Evolutionary conservation across 2,329 filamentous ascomycete genomes (phyloP).

Genomic region (Xylaria sp.): DNA sequence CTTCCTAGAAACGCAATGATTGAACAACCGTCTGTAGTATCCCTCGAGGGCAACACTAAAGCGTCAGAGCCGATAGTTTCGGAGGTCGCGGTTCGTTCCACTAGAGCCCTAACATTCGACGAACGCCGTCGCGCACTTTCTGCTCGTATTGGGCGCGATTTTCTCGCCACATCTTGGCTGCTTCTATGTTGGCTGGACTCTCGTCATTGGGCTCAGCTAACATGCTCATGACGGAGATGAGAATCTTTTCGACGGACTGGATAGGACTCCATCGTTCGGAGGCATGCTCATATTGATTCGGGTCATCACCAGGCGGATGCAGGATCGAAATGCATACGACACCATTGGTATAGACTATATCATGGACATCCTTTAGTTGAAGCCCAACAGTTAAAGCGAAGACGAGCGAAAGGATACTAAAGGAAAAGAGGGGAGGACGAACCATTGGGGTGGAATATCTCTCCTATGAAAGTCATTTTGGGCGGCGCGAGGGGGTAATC

Average conservation of each 20-base stretch:
- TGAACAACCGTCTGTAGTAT: constrained; percentile 11
- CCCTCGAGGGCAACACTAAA: neutral
- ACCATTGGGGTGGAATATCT: constrained; percentile 98
- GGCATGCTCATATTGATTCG: constrained; percentile 97
- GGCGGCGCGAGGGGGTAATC: constrained; percentile 97
- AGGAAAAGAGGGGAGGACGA: constrained; percentile 19
- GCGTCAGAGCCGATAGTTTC: neutral
- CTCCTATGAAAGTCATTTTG: constrained; percentile 92
- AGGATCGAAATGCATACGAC: constrained; percentile 98
- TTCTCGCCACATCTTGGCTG: constrained; percentile 95
- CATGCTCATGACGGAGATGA: constrained; percentile 98
- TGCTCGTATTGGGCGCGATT: constrained; percentile 82
- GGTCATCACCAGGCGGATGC: constrained; percentile 93
- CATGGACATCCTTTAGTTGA: constrained; percentile 6
- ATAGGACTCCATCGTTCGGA: constrained; percentile 96
- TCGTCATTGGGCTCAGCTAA: constrained; percentile 96
- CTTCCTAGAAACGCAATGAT: neutral
- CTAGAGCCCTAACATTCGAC: constrained; percentile 76
- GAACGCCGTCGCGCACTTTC: constrained; percentile 82
- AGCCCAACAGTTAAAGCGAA: neutral
- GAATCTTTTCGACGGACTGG: constrained; percentile 96
- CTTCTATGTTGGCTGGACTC: constrained; percentile 94
- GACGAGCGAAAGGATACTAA: neutral
- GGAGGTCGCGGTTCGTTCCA: constrained; percentile 21
- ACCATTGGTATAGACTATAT: constrained; percentile 83